These are phyloP conservation scores for Terana coerulea DNA, from an alignment of 768 basidiomycete genomes.

Conservation along the genomic window DNA sequence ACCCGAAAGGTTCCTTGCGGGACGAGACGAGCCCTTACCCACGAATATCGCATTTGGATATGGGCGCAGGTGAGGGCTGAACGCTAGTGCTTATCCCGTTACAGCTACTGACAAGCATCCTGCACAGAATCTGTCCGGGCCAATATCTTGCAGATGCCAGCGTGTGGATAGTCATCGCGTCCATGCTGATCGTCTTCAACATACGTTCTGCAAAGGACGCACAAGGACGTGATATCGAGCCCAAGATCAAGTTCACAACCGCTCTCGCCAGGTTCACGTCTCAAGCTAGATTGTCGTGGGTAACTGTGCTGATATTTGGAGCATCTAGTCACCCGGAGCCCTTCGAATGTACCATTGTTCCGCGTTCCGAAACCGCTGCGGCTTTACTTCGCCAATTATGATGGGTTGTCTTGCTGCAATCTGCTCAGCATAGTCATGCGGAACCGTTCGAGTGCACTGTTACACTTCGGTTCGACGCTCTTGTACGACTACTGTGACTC, in stretches of 20 bases:
- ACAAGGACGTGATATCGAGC: neutral
- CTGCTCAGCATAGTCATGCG: no score
- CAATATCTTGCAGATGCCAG: constrained; percentile 18
- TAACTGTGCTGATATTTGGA: no score
- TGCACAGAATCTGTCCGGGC: constrained; percentile 21
- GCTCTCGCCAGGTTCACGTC: no score
- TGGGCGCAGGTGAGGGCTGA: constrained; percentile 10
- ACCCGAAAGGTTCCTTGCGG: constrained; percentile 8
- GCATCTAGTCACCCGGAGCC: no score
- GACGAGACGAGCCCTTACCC: neutral
- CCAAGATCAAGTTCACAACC: constrained; percentile 3
- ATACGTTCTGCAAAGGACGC: neutral
- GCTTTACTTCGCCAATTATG: no score
- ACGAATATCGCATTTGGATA: constrained; percentile 8
- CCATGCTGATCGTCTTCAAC: constrained; percentile 19
- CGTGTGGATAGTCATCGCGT: constrained; percentile 20
- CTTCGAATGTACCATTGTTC: no score
- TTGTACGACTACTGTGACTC: no score
- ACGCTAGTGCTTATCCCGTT: neutral
- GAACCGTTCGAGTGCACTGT: no score
- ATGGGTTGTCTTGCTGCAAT: no score
- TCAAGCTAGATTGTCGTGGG: no score
- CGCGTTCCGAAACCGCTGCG: no score
- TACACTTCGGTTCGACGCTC: no score
- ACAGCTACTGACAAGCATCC: neutral